Evolutionary conservation across 2,329 filamentous ascomycete genomes (phyloP), one percentile per base, ranked within the genome.

Genomic region (Penicillium janthinellum): DNA sequence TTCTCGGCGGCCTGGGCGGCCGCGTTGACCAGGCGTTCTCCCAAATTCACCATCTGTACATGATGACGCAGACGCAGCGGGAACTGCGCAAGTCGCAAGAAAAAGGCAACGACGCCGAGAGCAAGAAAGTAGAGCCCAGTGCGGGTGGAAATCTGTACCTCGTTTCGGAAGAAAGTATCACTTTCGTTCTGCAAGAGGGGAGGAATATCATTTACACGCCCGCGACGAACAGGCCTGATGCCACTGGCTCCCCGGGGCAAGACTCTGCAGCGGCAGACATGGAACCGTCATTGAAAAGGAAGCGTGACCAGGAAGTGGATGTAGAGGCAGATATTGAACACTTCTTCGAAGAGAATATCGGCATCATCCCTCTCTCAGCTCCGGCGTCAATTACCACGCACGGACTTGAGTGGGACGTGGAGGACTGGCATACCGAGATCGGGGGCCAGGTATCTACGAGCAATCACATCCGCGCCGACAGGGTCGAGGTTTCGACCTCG

Each of bases 1-100:
- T 90, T 39, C 79, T 97, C 6, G 93, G 94, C 42, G 92, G 93
- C 1, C 83, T 98, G 0, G 92, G 91, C 45, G 95, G 95, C 6
- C 88, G 95, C 34, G 90, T 98, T 15, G 95, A 99, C 75, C 95
- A 99, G 74, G 94, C 90, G 1, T 83, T 99, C 50, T 92, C 91
- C 58, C 88, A 96, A 69, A 83, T 99, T 54, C 91, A 96, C 73
- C 91, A 97, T 72, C 82, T 98, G 48, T 93, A 84, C 58, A 77
- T 80, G 59, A 83, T 75, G 65, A 72, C 65, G 5, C 60, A 82
- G 66, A 77, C 81, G 10, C 70, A 62, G 34, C 56, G 63, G 22
- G 51, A 64, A 61, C 28, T 62, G 51, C 60, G 53, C 35, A 45
- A 60, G 38, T 53, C 56, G 0, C 28, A 57, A 15, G 20, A 56